phyloP scores from a whole-genome alignment of 257 asterid species.

The Lycium ferocissimum region DNA sequence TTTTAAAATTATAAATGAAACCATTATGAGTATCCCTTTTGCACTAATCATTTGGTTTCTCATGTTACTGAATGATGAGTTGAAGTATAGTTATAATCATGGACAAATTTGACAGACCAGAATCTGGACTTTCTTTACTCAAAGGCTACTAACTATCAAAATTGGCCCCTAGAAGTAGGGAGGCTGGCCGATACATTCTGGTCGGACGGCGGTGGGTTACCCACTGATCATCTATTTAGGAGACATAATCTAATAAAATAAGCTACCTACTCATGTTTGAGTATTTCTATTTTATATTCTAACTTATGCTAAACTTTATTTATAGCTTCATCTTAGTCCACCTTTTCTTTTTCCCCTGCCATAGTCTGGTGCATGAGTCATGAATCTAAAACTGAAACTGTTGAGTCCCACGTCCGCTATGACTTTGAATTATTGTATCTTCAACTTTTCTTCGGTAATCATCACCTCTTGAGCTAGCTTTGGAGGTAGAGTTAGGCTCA shows the following conservation, averaged over 20 bases:
- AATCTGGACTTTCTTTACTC: constrained; percentile 16
- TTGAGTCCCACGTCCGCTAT: neutral
- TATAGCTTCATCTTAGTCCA: constrained; percentile 18
- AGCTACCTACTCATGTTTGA: neutral
- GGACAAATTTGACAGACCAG: neutral
- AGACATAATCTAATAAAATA: constrained; percentile 2
- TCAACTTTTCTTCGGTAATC: neutral
- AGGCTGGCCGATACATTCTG: constrained; percentile 27
- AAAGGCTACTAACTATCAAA: neutral
- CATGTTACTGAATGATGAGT: constrained; percentile 34
- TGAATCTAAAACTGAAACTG: neutral
- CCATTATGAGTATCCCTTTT: neutral
- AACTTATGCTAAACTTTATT: neutral
- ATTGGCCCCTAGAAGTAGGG: constrained; percentile 32
- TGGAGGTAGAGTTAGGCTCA: neutral
- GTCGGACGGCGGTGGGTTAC: constrained; percentile 32
- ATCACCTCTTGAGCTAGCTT: neutral
- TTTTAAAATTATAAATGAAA: constrained; percentile 30
- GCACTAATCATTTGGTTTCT: constrained; percentile 25
- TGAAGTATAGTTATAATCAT: neutral
- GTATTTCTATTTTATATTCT: neutral
- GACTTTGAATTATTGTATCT: neutral
- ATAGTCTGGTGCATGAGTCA: neutral
- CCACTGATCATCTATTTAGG: constrained; percentile 14
- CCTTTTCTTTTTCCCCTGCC: neutral